Evolutionary conservation across 768 basidiomycete species (phyloP).

Genomic region (Tylopilus plumbeoviolaceoides): DNA sequence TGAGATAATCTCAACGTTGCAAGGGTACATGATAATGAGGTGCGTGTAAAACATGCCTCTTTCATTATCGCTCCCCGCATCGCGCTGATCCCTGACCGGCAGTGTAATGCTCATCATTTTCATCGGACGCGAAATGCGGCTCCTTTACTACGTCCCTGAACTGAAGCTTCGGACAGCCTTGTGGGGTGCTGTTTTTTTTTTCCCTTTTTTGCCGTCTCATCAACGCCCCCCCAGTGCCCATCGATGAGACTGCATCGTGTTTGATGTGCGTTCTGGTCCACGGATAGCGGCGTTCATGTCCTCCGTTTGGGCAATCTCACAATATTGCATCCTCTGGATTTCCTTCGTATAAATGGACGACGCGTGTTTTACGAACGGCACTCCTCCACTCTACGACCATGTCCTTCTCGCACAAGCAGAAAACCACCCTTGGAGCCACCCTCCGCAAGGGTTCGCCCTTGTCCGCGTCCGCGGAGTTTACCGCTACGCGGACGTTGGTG

Average conservation of each 20-base stretch:
- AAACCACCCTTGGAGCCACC: neutral
- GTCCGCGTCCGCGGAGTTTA: conserved; percentile 9
- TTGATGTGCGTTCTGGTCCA: neutral
- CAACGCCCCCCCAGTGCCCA: neutral
- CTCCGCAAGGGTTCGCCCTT: conserved; percentile 10
- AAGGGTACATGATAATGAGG: neutral
- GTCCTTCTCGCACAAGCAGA: conserved; percentile 17
- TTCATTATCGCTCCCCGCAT: neutral
- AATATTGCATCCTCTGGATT: neutral
- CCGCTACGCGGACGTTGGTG: neutral
- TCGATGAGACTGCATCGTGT: conserved; percentile 20
- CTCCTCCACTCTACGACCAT: conserved; percentile 7
- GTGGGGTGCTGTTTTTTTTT: neutral
- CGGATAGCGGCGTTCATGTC: conserved; percentile 3
- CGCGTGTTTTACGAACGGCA: neutral
- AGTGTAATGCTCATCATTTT: neutral
- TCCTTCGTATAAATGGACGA: conserved; percentile 14
- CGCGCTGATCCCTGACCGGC: neutral
- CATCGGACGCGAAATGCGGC: conserved; percentile 1
- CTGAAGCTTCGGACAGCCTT: neutral
- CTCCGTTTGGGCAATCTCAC: conserved; percentile 1
- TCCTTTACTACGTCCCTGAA: neutral
- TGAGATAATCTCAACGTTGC: conserved; percentile 7
- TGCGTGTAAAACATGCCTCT: neutral
- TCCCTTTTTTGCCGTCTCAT: conserved; percentile 8